These are phyloP conservation scores for Aspergillus aculeatus DNA, from an alignment of 2,329 filamentous ascomycete genomes.

Conservation along the genomic window DNA sequence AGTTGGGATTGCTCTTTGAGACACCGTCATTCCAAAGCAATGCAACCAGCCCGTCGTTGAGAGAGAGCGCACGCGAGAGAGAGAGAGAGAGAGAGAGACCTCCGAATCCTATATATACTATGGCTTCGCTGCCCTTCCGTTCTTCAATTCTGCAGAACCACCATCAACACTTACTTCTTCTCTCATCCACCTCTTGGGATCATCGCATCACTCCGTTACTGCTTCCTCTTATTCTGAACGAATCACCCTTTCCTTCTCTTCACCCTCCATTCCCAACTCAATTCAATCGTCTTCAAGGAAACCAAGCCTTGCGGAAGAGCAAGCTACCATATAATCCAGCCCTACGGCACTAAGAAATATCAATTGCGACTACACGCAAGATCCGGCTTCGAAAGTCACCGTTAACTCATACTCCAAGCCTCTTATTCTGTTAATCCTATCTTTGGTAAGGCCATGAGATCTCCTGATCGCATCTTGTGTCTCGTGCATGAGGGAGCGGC, in stretches of 20 bases:
- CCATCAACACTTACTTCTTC: constrained; percentile 1
- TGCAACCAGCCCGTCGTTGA: constrained; percentile 15
- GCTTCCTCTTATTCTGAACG: background rate
- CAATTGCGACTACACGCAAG: background rate
- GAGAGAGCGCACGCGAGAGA: background rate
- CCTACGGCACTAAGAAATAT: background rate
- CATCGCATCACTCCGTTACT: background rate
- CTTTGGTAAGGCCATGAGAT: background rate
- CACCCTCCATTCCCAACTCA: background rate
- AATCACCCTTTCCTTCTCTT: background rate
- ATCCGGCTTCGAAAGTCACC: background rate
- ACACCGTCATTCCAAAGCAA: constrained; percentile 13
- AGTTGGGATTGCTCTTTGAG: constrained; percentile 12
- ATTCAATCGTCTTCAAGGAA: background rate
- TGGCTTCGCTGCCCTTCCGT: constrained; percentile 14
- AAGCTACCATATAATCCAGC: background rate
- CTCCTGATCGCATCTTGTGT: background rate
- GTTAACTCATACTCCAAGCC: background rate
- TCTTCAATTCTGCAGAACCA: constrained; percentile 11
- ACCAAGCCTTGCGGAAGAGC: background rate
- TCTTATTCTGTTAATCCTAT: background rate
- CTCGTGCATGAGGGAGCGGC: background rate
- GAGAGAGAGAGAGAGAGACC: background rate
- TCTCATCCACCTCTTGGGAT: background rate
- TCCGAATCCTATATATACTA: constrained; percentile 24